Base-by-base conservation (phyloP, 148 eudicot genomes). In the Simmondsia chinensis region DNA sequence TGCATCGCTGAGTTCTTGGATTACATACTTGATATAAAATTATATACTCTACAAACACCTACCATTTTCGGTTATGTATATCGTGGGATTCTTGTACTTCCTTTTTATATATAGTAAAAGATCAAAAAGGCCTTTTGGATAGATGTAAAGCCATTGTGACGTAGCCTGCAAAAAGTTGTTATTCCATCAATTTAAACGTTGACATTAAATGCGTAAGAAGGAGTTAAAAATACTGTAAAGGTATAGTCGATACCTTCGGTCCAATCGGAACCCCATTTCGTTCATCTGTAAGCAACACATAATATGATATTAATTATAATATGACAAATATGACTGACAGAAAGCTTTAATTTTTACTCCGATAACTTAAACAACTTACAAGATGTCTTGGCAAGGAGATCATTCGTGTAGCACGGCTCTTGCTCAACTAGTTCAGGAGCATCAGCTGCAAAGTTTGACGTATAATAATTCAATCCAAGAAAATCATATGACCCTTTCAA, bases 201-300 rank as follows among this genome's bases (percentile, higher is more conserved):
- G n/a, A n/a, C n/a, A n/a, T n/a, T n/a, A n/a, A n/a, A n/a, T n/a
- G n/a, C n/a, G n/a, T n/a, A n/a, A n/a, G n/a, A n/a, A n/a, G n/a
- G n/a, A n/a, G n/a, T n/a, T n/a, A n/a, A n/a, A n/a, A n/a, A n/a
- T n/a, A n/a, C n/a, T n/a, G n/a, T n/a, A n/a, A n/a, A n/a, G n/a
- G n/a, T n/a, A n/a, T 43, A 43, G 13, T 7, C n/a, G 13, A 9
- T 61, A 79, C 87, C 70, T 54, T 35, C 3, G 55, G 57, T 24
- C 87, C 87, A 14, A 76, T 80, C 2, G 60, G 64, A 20, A 49
- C 54, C 16, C 88, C 88, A 20, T 76, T 61, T 25, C 60, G 57
- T 19, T 29, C 46, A 21, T 35, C 88, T 80, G 56, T 23, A 19
- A 13, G 12, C n/a, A n/a, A 43, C 17, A 45, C 0, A 45, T 1